Evolutionary conservation across 2,329 filamentous ascomycete genomes (phyloP).

Genomic region (Epichloe coenophiala): DNA sequence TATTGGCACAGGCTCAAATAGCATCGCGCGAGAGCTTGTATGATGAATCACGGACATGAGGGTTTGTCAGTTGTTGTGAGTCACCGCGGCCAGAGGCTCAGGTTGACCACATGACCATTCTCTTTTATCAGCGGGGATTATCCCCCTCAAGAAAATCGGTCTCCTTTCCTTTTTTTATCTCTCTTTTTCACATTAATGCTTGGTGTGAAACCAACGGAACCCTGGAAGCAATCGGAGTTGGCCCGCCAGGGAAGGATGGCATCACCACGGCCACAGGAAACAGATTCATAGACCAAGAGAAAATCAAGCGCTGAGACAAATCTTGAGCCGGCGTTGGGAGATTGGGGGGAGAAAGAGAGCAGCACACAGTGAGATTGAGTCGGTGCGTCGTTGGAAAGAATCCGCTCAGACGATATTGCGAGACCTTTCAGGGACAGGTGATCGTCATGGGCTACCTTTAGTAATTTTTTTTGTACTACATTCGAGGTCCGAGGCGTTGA

Average conservation of each 20-base stretch:
- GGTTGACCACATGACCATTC: not conserved
- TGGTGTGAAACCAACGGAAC: too few relatives aligned
- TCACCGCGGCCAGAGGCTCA: not conserved
- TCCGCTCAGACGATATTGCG: not conserved
- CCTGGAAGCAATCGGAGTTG: not conserved
- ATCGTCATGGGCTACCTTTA: not conserved
- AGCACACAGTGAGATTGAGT: not conserved
- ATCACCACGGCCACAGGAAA: not conserved
- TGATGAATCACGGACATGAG: not conserved
- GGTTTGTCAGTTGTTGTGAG: not conserved
- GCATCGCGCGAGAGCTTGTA: not conserved
- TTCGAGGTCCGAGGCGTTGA: too few relatives aligned
- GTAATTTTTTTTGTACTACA: not conserved
- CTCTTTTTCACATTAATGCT: not conserved
- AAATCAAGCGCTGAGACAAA: slow-evolving; percentile 8
- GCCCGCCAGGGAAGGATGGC: not conserved
- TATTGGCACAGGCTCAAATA: not conserved
- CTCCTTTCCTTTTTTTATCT: not conserved
- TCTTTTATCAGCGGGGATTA: too few relatives aligned
- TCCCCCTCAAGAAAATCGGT: not conserved
- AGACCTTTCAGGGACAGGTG: too few relatives aligned
- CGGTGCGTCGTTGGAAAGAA: too few relatives aligned
- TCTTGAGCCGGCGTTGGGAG: slow-evolving; percentile 6
- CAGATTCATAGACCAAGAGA: slow-evolving; percentile 2
- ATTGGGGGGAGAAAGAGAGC: not conserved